These are phyloP conservation scores for Cytospora chrysosperma DNA, from an alignment of 2,329 filamentous ascomycete genomes.

Conservation along the genomic window DNA sequence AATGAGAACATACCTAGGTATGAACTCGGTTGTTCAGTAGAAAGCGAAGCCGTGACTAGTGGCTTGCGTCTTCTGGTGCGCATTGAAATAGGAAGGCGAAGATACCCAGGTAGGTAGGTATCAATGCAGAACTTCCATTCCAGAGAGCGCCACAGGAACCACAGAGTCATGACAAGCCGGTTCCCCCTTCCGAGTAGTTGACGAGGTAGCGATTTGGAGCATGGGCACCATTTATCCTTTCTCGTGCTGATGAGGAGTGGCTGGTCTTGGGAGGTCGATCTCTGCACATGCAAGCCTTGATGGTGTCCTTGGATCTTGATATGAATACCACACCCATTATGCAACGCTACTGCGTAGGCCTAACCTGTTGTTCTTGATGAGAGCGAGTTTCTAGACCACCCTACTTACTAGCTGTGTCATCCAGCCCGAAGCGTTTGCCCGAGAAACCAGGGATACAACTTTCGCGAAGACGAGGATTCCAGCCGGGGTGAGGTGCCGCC, in stretches of 20 bases:
- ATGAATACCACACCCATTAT: constrained; percentile 12
- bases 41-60: not conserved
- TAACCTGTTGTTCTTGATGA: constrained; percentile 12
- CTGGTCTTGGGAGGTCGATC: constrained; percentile 1
- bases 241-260: not conserved
- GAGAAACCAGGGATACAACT: not conserved
- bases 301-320: constrained; percentile 16
- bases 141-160: not conserved
- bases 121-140: not conserved
- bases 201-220: not conserved
- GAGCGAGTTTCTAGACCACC: constrained; percentile 1
- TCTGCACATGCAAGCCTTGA: constrained; percentile 8
- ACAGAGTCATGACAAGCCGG: constrained; percentile 11
- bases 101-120: constrained; percentile 7
- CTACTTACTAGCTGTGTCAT: not conserved
- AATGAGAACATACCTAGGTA: constrained; percentile 1
- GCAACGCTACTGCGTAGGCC: constrained; percentile 20
- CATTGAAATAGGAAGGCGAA: constrained; percentile 13
- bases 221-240: constrained; percentile 9
- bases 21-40: constrained; percentile 4
- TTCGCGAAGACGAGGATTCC: not conserved
- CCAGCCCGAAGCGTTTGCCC: not conserved
- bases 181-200: constrained; percentile 7
- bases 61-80: constrained; percentile 5
- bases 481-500: not conserved